Percentiles rank a stretch among this genome's conserved stretches.
Evolutionary conservation across 768 basidiomycete genomes (phyloP).

Genomic region (Collybia nuda): DNA sequence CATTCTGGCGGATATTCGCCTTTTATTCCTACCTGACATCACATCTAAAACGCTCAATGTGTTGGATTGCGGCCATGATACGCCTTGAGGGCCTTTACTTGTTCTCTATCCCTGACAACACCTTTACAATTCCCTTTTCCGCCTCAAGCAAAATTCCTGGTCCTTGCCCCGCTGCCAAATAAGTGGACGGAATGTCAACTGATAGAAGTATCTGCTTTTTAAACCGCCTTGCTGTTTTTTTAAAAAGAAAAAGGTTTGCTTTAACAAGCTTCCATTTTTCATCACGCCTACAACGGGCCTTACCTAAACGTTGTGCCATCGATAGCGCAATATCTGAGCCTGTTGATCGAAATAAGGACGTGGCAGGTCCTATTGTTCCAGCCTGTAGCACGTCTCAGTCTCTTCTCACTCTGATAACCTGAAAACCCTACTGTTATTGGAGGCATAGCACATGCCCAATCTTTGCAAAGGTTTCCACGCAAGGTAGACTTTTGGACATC

Average conservation of each 20-base stretch:
- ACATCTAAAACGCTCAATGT: not conserved
- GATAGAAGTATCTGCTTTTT: slow-evolving; percentile 72
- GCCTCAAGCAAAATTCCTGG: slow-evolving; percentile 49
- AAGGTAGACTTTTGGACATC: slow-evolving; percentile 47
- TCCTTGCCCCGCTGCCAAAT: slow-evolving; percentile 45
- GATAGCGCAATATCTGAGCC: slow-evolving; percentile 62
- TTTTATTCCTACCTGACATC: not conserved
- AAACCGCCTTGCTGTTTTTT: slow-evolving; percentile 64
- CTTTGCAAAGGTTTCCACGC: slow-evolving; percentile 59
- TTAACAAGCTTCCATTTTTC: slow-evolving; percentile 13
- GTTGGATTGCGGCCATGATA: not conserved
- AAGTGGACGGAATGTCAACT: slow-evolving; percentile 51
- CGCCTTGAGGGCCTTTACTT: not conserved
- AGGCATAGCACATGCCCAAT: slow-evolving; percentile 88
- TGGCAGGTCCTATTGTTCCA: slow-evolving; percentile 45
- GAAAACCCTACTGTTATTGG: slow-evolving; percentile 32
- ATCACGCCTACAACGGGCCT: slow-evolving; percentile 18
- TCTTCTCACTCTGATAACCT: slow-evolving; percentile 8
- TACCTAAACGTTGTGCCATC: slow-evolving; percentile 84
- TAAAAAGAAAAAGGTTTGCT: slow-evolving; percentile 3
- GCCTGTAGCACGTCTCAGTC: slow-evolving; percentile 21
- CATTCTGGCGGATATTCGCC: not conserved
- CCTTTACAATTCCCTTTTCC: slow-evolving; percentile 59
- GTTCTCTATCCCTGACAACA: slow-evolving; percentile 34
- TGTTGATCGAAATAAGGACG: slow-evolving; percentile 62